phyloP scores from a whole-genome alignment of 148 eudicot genomes.

The Rhododendron williamsianum region DNA sequence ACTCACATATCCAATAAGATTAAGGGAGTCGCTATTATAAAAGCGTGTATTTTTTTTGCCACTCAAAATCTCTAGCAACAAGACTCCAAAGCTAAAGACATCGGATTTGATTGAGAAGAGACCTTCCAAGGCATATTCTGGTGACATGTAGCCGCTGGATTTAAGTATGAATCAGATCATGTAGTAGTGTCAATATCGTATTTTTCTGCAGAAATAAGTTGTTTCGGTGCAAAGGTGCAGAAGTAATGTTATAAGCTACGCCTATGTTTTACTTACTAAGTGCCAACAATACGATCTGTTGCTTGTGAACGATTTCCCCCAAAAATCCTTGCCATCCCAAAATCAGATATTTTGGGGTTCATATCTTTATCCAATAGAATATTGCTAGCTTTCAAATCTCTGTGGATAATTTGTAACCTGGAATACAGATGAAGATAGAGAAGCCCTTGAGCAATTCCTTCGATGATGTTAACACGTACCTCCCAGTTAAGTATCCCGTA shows the following conservation, averaged over 20 bases:
- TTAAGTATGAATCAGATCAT: not conserved
- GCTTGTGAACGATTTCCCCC: not conserved
- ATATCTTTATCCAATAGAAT: too few species aligned
- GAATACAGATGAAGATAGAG: too few species aligned
- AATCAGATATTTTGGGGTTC: too few species aligned
- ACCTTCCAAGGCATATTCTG: too few species aligned
- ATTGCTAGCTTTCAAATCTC: too few species aligned
- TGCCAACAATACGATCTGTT: not conserved
- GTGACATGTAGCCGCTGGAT: too few species aligned
- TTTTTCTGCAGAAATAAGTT: not conserved
- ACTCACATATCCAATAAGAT: too few species aligned
- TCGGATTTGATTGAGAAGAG: too few species aligned
- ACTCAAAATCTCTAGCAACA: not conserved
- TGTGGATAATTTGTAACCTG: too few species aligned
- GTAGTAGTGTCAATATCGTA: not conserved
- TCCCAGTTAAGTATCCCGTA: not conserved
- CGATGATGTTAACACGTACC: too few species aligned
- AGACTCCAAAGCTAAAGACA: not conserved
- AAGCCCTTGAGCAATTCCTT: too few species aligned
- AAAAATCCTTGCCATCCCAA: not conserved
- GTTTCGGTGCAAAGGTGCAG: not conserved
- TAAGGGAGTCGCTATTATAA: too few species aligned
- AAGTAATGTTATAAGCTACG: not conserved
- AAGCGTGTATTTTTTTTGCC: not conserved
- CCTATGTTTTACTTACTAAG: conserved; percentile 15